These are phyloP conservation scores for Linum lewisii DNA, from an alignment of 345 rosid species.

Conservation along the genomic window DNA sequence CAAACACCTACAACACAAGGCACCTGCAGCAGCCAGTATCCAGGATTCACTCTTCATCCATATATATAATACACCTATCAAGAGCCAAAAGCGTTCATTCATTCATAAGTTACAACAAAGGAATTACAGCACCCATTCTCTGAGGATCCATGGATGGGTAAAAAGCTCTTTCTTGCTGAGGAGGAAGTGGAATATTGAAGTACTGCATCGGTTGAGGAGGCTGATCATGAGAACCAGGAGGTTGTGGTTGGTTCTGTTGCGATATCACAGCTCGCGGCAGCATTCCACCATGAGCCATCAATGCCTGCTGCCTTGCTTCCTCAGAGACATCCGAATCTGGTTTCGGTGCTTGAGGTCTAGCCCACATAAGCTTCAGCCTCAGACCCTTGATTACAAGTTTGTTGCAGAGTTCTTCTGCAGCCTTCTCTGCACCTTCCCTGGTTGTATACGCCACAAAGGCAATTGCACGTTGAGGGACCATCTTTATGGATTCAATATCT, in stretches of 20 bases:
- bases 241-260: constrained; percentile 53
- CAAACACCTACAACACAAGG: too few relatives aligned
- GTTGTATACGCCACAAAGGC: constrained; percentile 89
- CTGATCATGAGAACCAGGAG: constrained; percentile 42
- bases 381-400: constrained; percentile 79
- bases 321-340: constrained; percentile 62
- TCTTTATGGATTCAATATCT: constrained; percentile 75
- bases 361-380: constrained; percentile 92
- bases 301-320: constrained; percentile 58
- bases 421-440: constrained; percentile 97
- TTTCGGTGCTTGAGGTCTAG: constrained; percentile 78
- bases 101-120: too few relatives aligned
- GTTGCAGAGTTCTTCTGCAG: constrained; percentile 83
- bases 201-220: constrained; percentile 48
- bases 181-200: constrained; percentile 63
- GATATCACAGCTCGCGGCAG: constrained; percentile 80
- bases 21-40: too few relatives aligned
- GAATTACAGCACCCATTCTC: constrained; percentile 83
- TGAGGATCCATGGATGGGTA: constrained; percentile 99
- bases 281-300: constrained; percentile 64
- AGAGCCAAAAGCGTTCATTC: too few relatives aligned
- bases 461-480: constrained; percentile 77
- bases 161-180: constrained; percentile 54
- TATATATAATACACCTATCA: too few relatives aligned
- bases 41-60: too few relatives aligned